Evolutionary conservation across 2,329 filamentous ascomycete species (phyloP).

Genomic region (Akanthomyces lecanii): DNA sequence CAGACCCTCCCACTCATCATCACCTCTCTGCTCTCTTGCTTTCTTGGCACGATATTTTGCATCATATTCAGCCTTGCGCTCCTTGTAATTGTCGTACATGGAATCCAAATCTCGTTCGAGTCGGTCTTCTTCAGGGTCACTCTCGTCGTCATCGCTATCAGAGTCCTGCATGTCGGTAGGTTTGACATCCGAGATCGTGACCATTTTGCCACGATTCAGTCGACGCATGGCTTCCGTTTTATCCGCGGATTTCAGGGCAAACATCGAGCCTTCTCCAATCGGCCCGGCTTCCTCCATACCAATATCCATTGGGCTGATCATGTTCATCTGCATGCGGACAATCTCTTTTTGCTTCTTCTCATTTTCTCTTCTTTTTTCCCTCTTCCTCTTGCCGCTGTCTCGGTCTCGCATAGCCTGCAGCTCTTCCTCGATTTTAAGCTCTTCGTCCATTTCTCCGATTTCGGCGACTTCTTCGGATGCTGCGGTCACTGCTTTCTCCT

Average conservation of each 20-base stretch:
- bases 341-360: constrained; percentile 94
- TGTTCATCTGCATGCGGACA: constrained; percentile 94
- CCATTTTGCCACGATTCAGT: constrained; percentile 69
- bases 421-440: constrained; percentile 84
- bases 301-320: constrained; percentile 93
- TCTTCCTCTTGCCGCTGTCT: constrained; percentile 71
- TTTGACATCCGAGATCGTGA: constrained; percentile 55
- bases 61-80: constrained; percentile 72
- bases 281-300: constrained; percentile 83
- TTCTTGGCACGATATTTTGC: constrained; percentile 90
- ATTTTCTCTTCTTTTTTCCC: constrained; percentile 81
- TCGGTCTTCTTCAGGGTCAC: constrained; percentile 74
- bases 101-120: constrained; percentile 81
- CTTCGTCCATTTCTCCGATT: constrained; percentile 89
- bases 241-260: constrained; percentile 77
- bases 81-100: constrained; percentile 83
- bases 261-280: constrained; percentile 76
- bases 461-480: constrained; percentile 68
- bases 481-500: constrained; percentile 53
- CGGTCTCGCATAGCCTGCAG: constrained; percentile 77
- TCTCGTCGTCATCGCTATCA: constrained; percentile 60
- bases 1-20: constrained; percentile 90
- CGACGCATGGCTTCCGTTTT: constrained; percentile 65
- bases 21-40: constrained; percentile 72
- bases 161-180: constrained; percentile 28